phyloP scores from a whole-genome alignment of 2,329 filamentous ascomycete genomes.

The Neopestalotiopsis clavispora region DNA sequence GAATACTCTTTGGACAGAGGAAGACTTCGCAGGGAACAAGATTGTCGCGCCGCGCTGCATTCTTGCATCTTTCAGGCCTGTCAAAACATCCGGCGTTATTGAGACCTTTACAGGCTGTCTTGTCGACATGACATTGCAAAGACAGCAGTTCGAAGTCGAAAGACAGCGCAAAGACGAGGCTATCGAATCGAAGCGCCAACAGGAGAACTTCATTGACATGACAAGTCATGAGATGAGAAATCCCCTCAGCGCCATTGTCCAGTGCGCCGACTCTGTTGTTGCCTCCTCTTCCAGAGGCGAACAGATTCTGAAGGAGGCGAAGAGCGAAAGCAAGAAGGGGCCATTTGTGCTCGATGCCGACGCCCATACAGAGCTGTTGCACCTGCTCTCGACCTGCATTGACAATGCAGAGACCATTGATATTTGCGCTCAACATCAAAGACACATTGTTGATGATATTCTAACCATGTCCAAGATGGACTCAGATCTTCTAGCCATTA shows the following conservation, averaged over 20 bases:
- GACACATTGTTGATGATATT: slow-evolving; percentile 70
- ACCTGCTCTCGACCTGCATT: slow-evolving; percentile 78
- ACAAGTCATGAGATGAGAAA: slow-evolving; percentile 76
- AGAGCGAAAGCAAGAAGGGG: neutral
- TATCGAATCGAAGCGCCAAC: slow-evolving; percentile 67
- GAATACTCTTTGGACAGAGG: slow-evolving; percentile 50
- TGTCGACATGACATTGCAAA: slow-evolving; percentile 54
- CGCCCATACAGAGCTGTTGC: slow-evolving; percentile 51
- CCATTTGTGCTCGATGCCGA: neutral
- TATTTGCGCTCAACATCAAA: slow-evolving; percentile 79
- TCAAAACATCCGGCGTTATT: slow-evolving; percentile 49
- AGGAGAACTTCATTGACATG: slow-evolving; percentile 84
- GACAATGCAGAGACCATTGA: slow-evolving; percentile 80
- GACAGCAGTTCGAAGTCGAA: slow-evolving; percentile 50
- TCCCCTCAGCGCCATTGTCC: slow-evolving; percentile 73
- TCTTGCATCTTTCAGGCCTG: slow-evolving; percentile 55
- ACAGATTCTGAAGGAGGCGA: slow-evolving; percentile 36
- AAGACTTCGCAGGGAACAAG: slow-evolving; percentile 49
- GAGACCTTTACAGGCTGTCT: slow-evolving; percentile 55
- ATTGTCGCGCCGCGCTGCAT: slow-evolving; percentile 53
- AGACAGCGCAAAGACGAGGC: slow-evolving; percentile 56
- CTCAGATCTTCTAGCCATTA: slow-evolving; percentile 70
- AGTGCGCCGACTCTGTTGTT: slow-evolving; percentile 74
- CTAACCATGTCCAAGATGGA: slow-evolving; percentile 71
- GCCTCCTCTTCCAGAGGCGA: slow-evolving; percentile 51